Evolutionary conservation across 306 rosid genomes (phyloP), one percentile per base, ranked within the genome.

Genomic region (Potentilla sterilis): DNA sequence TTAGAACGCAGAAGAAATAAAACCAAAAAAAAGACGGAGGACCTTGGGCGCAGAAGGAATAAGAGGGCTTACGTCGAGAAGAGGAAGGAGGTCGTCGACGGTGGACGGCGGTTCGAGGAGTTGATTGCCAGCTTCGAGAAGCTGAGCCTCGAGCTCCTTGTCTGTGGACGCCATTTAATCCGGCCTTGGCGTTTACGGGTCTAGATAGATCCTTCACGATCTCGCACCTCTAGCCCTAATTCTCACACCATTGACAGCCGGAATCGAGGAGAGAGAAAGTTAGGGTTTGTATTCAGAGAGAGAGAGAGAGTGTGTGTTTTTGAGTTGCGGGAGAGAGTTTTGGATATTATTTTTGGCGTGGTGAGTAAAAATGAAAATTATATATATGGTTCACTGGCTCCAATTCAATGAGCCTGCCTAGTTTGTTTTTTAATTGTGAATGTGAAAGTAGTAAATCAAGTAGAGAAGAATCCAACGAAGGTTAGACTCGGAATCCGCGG

Each of bases 51-150:
- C 57, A 35, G 28, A 28, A 28, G 28, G 28, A 44, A 44, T 2
- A 44, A 48, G 19, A 5, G 7, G 7, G 54, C 81, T 90, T 90
- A 92, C 99, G 70, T 88, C 87, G 44, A 95, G 88, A 76, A 92
- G 87, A 41, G 87, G 75, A 42, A 95, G 91, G 47, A 95, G 97
- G 43, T 92, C 91, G 11, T 86, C 89, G 40, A 81, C 90, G 34
- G 93, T 79, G 4, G 96, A 38, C 16, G 99, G 96, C 73, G 96
- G 93, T 67, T 89, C 91, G 40, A 77, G 40, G 22, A 95, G 97
- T 90, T 49, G 80, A 63, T 85, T 85, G 10, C 97, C 97, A 69
- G 92, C 91, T 79, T 90, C 89, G 14, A 83, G 40, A 59, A 95
- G 96, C 78, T 86, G 86, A 5, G 79, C 81, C 77, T 90, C 89